Evolutionary conservation across 768 basidiomycete genomes (phyloP).

Genomic region (Rhodotorula kratochvilovae): DNA sequence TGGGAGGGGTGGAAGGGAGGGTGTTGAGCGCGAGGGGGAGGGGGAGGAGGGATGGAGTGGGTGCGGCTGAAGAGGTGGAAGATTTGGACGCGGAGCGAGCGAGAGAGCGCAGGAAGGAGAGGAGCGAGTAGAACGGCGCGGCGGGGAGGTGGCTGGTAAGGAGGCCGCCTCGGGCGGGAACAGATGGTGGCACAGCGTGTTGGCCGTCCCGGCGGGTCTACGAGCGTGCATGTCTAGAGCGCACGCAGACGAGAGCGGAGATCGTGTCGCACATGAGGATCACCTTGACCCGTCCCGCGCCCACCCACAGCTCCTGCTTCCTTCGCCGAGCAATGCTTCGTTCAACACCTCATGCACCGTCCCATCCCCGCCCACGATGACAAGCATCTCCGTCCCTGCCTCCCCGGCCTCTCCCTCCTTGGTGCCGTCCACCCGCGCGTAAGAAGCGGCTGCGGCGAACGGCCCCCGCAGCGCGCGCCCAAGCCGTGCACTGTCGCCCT

Average conservation of each 20-base stretch:
- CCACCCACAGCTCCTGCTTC: background rate
- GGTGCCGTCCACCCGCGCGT: too few species aligned
- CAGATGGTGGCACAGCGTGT: slow-evolving; percentile 76
- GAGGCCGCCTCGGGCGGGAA: slow-evolving; percentile 55
- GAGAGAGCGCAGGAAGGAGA: slow-evolving; percentile 4
- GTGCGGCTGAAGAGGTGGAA: slow-evolving; percentile 43
- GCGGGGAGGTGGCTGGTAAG: too few species aligned
- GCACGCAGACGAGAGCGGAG: too few species aligned
- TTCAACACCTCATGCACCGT: slow-evolving; percentile 85
- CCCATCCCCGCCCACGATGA: slow-evolving; percentile 71
- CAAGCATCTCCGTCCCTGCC: slow-evolving; percentile 14
- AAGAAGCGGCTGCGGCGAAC: too few species aligned
- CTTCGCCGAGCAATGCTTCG: slow-evolving; percentile 49
- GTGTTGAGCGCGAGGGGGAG: slow-evolving; percentile 52
- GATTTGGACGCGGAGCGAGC: slow-evolving; percentile 42
- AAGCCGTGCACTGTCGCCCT: background rate
- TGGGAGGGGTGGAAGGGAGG: slow-evolving; percentile 46
- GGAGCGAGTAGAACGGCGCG: slow-evolving; percentile 25
- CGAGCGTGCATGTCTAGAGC: background rate
- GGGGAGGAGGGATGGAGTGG: slow-evolving; percentile 18
- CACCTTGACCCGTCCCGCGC: background rate
- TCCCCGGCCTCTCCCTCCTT: background rate
- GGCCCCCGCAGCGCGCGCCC: background rate
- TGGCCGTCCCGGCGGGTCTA: slow-evolving; percentile 76
- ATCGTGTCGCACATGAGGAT: slow-evolving; percentile 34